These are phyloP conservation scores for Ceratocystis albifundus DNA, from an alignment of 2,329 filamentous ascomycete genomes.

Conservation along the genomic window DNA sequence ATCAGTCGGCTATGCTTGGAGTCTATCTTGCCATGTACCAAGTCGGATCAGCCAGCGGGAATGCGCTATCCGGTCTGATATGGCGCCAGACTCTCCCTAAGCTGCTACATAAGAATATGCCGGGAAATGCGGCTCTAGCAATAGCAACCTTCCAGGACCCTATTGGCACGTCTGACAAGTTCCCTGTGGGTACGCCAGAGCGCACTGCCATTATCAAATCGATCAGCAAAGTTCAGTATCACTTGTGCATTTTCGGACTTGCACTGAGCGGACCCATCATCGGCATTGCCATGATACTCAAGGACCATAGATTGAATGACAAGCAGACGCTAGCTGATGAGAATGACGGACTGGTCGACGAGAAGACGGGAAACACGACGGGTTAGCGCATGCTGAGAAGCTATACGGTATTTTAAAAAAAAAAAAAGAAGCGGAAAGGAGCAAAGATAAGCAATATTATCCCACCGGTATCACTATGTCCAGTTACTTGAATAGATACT, in stretches of 20 bases:
- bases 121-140: conserved; percentile 31
- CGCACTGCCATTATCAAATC: conserved; percentile 34
- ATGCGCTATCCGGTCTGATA: conserved; percentile 49
- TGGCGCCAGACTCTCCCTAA: conserved; percentile 47
- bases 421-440: neutral
- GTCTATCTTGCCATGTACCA: conserved; percentile 52
- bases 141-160: conserved; percentile 30
- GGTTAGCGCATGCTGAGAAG: neutral
- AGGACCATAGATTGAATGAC: conserved; percentile 37
- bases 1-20: conserved; percentile 53
- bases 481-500: too few species aligned
- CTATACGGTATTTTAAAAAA: neutral
- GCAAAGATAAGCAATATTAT: neutral
- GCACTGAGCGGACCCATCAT: conserved; percentile 39
- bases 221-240: conserved; percentile 31
- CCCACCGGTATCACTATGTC: too few species aligned
- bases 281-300: conserved; percentile 33
- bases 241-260: conserved; percentile 39
- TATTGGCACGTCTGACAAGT: conserved; percentile 29
- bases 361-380: neutral
- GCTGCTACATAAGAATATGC: conserved; percentile 33
- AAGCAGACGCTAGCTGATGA: conserved; percentile 34
- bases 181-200: conserved; percentile 35
- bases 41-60: conserved; percentile 49
- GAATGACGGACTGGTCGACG: neutral